Base-by-base conservation (phyloP, 1,284 basidiomycete species). In the Schizopora paradoxa region DNA sequence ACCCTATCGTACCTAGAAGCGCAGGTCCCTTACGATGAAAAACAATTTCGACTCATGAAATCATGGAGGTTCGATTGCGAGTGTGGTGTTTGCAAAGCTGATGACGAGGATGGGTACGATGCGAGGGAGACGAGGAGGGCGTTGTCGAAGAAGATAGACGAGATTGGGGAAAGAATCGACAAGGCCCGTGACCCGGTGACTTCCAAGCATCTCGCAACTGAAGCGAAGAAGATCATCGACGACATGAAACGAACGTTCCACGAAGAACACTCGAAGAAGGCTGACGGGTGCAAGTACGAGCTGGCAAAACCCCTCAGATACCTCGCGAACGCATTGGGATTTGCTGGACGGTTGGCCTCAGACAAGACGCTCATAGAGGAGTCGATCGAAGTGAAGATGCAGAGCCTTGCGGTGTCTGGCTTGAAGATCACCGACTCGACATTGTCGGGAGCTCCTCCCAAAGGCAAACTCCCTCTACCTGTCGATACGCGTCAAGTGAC, bases 61-160 rank as follows among this genome's bases (percentile, higher is more conserved):
- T n/a, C n/a, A n/a, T 47, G 45, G 39, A 18, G 31, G 11, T 47
- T 47, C 18, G 21, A 6, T 13, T 47, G 45, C 18, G 3, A 10
- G 7, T 47, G 45, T 22, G 7, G 6, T 6, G 26, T 47, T 10
- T 47, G 45, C 22, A 19, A 8, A 2, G 39, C 39, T 5, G 35
- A 47, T 14, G 14, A 14, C 10, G 14, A 31, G 14, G 28, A 31
- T 14, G 28, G 28, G 10, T 31, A 14, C 28, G 28, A 8, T 10
- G 14, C 10, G 28, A 31, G 8, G 10, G 28, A 8, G 28, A 31
- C 8, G 28, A 31, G 10, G 28, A 8, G 10, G n/a, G n/a, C n/a
- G n/a, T n/a, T n/a, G n/a, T n/a, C n/a, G n/a, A n/a, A n/a, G n/a
- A n/a, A n/a, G n/a, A 31, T 31, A 14, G 8, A 10, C 28, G 10